Evolutionary conservation across 768 basidiomycete genomes (phyloP), one percentile per base, ranked within the genome.

Genomic region (Botryobasidium botryosum): DNA sequence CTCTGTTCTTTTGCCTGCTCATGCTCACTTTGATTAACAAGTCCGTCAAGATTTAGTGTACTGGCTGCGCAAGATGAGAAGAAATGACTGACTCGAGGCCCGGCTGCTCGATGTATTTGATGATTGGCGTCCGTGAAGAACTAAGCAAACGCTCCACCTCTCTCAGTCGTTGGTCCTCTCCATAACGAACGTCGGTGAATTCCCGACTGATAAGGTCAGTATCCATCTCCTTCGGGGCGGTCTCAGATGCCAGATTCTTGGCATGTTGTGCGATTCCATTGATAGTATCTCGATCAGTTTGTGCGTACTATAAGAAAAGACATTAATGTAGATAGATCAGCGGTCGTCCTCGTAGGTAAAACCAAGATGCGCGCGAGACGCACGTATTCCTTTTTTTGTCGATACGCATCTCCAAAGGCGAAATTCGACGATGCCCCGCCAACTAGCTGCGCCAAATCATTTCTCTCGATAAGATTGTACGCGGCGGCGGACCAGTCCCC

Each of bases 131-230:
- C 2, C 63, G 64, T 1, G 83, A 82, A 0, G 86, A 92, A 51
- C 82, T 85, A 15, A 99, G 61, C 73, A 97, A 83, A 1, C 87
- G 72, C 10, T 80, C 79, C 3, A 92, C 88, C 57, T 99, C 94
- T 36, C 90, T 83, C 26, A 99, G 58, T 29, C 92, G 70, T 17
- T 81, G 71, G 61, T 99, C 94, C 50, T 84, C 76, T 5, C 83
- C 83, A 55, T 96, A 96, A 3, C 92, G 75, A 40, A 90, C 80
- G 42, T 75, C 75, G 0, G 82, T 74, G 61, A 83, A 80, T 40
- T 80, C 77, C 38, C 78, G 72, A 29, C 77, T 59, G 40, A 29
- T 35, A 50, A 46, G 42, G 35, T 52, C 56, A n/a, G 41, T 20
- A n/a, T 40, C 37, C 24, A 15, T 35, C 13, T 15, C 20, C 18